Evolutionary conservation across 2,329 filamentous ascomycete genomes (phyloP).

Genomic region (Periglandula ipomoeae): DNA sequence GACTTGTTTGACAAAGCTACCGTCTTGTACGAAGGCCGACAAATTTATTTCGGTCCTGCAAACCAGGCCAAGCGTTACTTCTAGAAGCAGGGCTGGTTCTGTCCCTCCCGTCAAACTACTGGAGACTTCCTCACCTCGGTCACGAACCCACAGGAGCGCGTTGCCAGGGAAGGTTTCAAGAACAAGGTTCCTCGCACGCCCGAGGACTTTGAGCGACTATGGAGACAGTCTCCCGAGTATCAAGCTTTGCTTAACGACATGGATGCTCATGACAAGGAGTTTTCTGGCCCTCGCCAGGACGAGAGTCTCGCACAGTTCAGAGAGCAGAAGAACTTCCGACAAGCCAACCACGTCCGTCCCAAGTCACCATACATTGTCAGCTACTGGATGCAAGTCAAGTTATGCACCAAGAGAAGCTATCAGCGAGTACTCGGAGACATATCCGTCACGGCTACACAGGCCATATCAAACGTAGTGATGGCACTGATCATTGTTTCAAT

Average conservation of each 20-base stretch:
- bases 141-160: slow-evolving; percentile 54
- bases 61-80: slow-evolving; percentile 55
- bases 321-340: slow-evolving; percentile 38
- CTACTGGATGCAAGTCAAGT: slow-evolving; percentile 41
- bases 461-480: slow-evolving; percentile 41
- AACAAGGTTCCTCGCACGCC: slow-evolving; percentile 54
- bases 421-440: slow-evolving; percentile 45
- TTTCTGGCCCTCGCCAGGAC: slow-evolving; percentile 30
- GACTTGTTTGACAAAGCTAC: slow-evolving; percentile 61
- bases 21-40: slow-evolving; percentile 51
- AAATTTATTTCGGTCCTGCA: slow-evolving; percentile 67
- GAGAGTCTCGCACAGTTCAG: slow-evolving; percentile 31
- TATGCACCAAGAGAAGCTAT: slow-evolving; percentile 42
- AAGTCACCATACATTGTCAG: slow-evolving; percentile 51
- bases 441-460: slow-evolving; percentile 35
- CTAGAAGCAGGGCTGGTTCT: slow-evolving; percentile 58
- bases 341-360: slow-evolving; percentile 43
- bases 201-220: slow-evolving; percentile 53
- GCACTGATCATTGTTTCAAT: slow-evolving; percentile 53
- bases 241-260: slow-evolving; percentile 37
- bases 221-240: slow-evolving; percentile 37
- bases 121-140: slow-evolving; percentile 63
- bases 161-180: slow-evolving; percentile 48
- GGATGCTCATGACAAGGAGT: slow-evolving; percentile 36
- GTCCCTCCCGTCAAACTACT: slow-evolving; percentile 56